Base-by-base conservation (phyloP, 2,329 filamentous ascomycete species). In the Helotiales sp. region DNA sequence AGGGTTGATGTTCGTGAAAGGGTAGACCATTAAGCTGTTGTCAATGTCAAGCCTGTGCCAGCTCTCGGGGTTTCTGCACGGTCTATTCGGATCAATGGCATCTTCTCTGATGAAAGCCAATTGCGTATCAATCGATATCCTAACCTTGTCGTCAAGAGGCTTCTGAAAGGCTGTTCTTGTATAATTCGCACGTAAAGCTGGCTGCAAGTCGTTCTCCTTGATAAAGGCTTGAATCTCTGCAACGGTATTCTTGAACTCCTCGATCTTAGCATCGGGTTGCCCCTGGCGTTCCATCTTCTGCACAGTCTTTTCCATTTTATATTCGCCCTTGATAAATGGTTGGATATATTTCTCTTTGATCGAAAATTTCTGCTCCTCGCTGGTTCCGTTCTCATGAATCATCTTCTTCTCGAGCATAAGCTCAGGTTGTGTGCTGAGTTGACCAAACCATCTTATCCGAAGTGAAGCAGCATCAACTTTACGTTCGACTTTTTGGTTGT, bases 41-140 rank as follows among this genome's bases (percentile, higher is more conserved):
- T 99, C 95, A 67, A 99, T 93, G 68, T 99, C 95, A 22, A 81
- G 80, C 52, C 95, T 87, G 73, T 98, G 95, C 95, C 95, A 99
- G 65, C 92, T 85, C 10, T 88, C 82, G 0, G 91, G 90, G 63
- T 96, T 89, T 63, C 95, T 88, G 75, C 93, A 97, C 0, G 93
- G 93, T n/a, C 92, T 83, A 63, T 91, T 86, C 29, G 77, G 71
- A 70, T 98, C 93, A 50, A 99, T 80, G 1, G 89, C 83, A 67
- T 89, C 86, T 70, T 89, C 86, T 50, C 86, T 82, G 69, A 99
- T 96, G 66, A 98, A 89, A 24, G 91, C 92, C 30, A 99, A 80
- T 66, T 96, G 86, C 0, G 92, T 97, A 72, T 99, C 95, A 59
- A 99, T 89, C 5, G 92, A 93, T 66, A 99, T 90, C 54, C 95